phyloP scores from a whole-genome alignment of 2,329 filamentous ascomycete species.

The Apiospora saccharicola region DNA sequence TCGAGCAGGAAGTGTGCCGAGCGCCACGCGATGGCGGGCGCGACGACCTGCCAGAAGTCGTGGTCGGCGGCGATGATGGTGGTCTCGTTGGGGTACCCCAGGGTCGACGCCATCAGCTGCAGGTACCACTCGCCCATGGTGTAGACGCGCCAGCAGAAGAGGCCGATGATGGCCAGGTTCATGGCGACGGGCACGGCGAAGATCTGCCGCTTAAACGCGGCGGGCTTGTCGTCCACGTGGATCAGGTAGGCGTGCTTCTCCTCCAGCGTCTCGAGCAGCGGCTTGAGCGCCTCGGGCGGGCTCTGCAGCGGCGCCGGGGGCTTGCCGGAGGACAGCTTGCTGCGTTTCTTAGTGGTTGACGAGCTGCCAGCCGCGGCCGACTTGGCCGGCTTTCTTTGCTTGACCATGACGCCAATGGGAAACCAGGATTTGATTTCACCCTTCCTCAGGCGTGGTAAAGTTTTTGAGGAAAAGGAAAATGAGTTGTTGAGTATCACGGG shows the following conservation, averaged over 20 bases:
- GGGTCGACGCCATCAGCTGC: conserved; percentile 66
- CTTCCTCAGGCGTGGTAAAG: neutral
- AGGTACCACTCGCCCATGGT: conserved; percentile 77
- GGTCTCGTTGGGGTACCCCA: conserved; percentile 72
- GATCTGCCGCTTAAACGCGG: conserved; percentile 79
- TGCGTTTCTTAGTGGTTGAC: conserved; percentile 32
- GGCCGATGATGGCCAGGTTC: conserved; percentile 70
- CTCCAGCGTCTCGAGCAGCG: conserved; percentile 72
- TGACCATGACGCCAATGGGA: conserved; percentile 33
- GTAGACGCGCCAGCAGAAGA: conserved; percentile 74
- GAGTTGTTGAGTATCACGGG: neutral
- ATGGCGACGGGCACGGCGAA: conserved; percentile 81
- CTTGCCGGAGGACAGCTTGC: conserved; percentile 42
- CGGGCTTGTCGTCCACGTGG: conserved; percentile 78
- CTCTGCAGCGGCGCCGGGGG: conserved; percentile 73
- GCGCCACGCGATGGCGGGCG: conserved; percentile 65
- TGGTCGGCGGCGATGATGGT: conserved; percentile 67
- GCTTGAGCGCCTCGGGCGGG: conserved; percentile 67
- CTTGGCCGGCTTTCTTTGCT: conserved; percentile 34
- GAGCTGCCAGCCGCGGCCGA: neutral
- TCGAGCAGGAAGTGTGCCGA: conserved; percentile 75
- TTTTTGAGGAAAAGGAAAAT: neutral
- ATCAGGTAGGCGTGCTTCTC: conserved; percentile 80
- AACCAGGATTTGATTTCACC: neutral
- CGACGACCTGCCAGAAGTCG: conserved; percentile 61